These are phyloP conservation scores for Spathaspora girioi DNA, from an alignment of 805 yeast species.

Conservation along the genomic window DNA sequence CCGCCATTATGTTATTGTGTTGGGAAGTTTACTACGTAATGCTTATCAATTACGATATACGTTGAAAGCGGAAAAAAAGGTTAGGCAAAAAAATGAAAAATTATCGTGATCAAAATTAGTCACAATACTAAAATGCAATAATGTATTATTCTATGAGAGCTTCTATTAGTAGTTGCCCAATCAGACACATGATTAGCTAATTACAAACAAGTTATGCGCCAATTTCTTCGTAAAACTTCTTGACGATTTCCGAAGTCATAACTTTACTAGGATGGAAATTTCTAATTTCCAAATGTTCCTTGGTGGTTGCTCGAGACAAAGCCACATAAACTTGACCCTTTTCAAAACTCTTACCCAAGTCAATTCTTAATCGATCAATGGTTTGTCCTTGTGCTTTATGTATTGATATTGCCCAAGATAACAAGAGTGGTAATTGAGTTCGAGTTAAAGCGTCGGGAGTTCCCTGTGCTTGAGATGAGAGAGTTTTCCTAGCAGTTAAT, in stretches of 20 bases:
- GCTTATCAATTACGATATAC: background rate
- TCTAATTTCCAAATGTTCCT: conserved; percentile 59
- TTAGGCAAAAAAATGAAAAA: background rate
- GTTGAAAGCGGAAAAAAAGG: background rate
- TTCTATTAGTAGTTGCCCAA: background rate
- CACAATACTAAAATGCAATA: background rate
- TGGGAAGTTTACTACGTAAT: background rate
- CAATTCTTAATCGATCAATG: conserved; percentile 64
- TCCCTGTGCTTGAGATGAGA: conserved; percentile 1
- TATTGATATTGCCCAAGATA: conserved; percentile 82
- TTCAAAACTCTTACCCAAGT: conserved; percentile 63
- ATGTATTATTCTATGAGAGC: background rate
- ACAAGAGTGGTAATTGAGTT: conserved; percentile 61
- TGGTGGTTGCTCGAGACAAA: conserved; percentile 69
- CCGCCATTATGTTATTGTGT: background rate
- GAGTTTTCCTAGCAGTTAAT: background rate
- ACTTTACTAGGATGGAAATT: conserved; percentile 62
- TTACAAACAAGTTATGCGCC: background rate
- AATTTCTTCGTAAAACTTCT: conserved; percentile 24
- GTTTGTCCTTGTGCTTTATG: conserved; percentile 89
- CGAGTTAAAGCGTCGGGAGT: conserved; percentile 32
- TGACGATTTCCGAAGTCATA: conserved; percentile 30
- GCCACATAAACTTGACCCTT: conserved; percentile 86
- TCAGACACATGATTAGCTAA: no score
- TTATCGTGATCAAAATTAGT: background rate